A percentile compares a stretch with the other conserved stretches of the same genome.
Evolutionary conservation across 1,284 basidiomycete genomes (phyloP).

Genomic region (Cryptococcus sp.): DNA sequence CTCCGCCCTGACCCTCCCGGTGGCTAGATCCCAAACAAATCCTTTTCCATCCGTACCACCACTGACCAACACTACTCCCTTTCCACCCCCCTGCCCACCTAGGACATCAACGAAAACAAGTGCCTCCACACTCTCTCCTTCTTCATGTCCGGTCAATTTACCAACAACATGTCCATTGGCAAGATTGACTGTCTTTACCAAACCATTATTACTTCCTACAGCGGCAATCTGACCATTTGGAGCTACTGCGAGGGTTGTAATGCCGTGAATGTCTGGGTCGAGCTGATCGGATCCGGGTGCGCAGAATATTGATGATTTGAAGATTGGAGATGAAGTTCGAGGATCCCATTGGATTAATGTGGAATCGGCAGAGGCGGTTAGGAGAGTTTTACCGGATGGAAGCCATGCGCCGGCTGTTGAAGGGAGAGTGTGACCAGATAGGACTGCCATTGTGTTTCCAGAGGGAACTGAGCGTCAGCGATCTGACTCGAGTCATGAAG

Average conservation of each 20-base stretch:
- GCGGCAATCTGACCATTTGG: constrained; percentile 79
- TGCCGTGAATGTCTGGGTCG: constrained; percentile 57
- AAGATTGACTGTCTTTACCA: constrained; percentile 77
- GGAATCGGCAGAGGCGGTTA: constrained; percentile 82
- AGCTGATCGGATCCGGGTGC: constrained; percentile 58
- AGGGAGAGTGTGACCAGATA: constrained; percentile 80
- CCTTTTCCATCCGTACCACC: constrained; percentile 92
- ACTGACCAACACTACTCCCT: constrained; percentile 67
- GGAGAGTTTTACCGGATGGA: constrained; percentile 66
- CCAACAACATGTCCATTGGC: constrained; percentile 79
- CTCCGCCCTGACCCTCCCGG: constrained; percentile 73
- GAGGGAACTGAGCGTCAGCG: constrained; percentile 66
- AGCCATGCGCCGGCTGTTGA: constrained; percentile 89
- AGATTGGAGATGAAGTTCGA: constrained; percentile 59
- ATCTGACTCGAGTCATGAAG: too few species aligned
- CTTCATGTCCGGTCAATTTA: constrained; percentile 74
- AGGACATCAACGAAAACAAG: constrained; percentile 78
- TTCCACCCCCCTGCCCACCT: constrained; percentile 53
- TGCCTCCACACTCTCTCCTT: constrained; percentile 86
- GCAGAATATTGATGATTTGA: constrained; percentile 51
- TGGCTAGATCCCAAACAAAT: constrained; percentile 88
- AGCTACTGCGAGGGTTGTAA: constrained; percentile 83
- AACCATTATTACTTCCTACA: constrained; percentile 78
- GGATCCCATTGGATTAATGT: constrained; percentile 90
- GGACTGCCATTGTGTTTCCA: constrained; percentile 91